These are phyloP conservation scores for Rhipidocladum racemiflorum DNA, from an alignment of 176 grass and related monocot genomes.

Conservation along the genomic window DNA sequence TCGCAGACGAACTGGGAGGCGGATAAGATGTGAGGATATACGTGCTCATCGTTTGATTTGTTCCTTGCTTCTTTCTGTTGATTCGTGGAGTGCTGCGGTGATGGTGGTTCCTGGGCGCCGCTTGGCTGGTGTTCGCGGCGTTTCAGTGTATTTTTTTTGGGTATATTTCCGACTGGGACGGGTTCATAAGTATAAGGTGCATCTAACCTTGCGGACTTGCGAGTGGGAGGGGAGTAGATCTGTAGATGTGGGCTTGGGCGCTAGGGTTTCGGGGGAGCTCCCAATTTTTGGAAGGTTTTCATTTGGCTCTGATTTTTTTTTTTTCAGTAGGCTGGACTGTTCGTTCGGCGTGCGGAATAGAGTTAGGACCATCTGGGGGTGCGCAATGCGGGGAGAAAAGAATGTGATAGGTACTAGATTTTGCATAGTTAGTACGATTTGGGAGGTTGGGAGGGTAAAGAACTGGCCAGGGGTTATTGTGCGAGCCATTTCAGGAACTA, in stretches of 20 bases:
- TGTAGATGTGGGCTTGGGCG: background rate
- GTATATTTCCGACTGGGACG: background rate
- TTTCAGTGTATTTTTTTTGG: background rate
- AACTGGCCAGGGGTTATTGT: background rate
- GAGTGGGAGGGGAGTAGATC: background rate
- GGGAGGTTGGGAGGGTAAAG: too few species aligned
- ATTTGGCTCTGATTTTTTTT: background rate
- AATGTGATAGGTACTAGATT: too few species aligned
- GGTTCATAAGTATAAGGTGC: background rate
- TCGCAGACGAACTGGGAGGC: slow-evolving; percentile 81
- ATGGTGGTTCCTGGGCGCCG: background rate
- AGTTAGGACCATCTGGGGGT: background rate
- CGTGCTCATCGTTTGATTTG: background rate
- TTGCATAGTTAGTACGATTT: too few species aligned
- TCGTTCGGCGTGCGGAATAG: background rate
- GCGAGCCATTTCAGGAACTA: background rate
- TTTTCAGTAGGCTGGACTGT: background rate
- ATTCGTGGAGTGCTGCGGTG: background rate
- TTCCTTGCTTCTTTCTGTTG: background rate
- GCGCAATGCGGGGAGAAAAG: too few species aligned
- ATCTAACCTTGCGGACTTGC: background rate
- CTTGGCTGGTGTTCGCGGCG: background rate
- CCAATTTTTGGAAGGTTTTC: background rate
- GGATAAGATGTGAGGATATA: slow-evolving; percentile 66
- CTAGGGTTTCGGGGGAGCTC: slow-evolving; percentile 7